phyloP scores from a whole-genome alignment of 257 asterid species.

The Avicennia marina region DNA sequence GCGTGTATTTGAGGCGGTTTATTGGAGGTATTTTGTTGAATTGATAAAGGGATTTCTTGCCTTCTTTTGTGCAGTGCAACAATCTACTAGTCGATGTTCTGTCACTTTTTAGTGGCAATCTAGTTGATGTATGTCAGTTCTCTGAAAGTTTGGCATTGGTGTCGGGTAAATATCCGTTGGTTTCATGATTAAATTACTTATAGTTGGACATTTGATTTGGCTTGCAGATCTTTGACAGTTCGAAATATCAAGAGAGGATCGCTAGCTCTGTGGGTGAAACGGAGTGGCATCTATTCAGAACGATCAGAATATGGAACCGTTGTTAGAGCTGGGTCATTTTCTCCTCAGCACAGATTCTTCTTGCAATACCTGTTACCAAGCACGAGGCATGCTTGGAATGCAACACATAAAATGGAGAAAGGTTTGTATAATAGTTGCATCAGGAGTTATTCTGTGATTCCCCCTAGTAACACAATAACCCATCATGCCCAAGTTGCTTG shows the following conservation, averaged over 20 bases:
- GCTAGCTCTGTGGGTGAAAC: conserved; percentile 20
- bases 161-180: neutral
- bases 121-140: neutral
- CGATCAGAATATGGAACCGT: conserved; percentile 32
- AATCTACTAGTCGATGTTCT: neutral
- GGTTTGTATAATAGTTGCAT: conserved; percentile 18
- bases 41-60: conserved; percentile 1
- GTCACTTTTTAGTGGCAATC: neutral
- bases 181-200: conserved; percentile 9
- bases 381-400: conserved; percentile 32
- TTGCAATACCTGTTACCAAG: conserved; percentile 26
- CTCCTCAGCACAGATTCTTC: conserved; percentile 36
- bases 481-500: conserved; percentile 55
- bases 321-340: conserved; percentile 27
- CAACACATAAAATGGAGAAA: conserved; percentile 25
- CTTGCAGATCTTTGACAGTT: conserved; percentile 43
- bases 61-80: neutral
- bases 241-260: conserved; percentile 33
- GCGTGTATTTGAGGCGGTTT: neutral
- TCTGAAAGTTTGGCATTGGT: neutral
- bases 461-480: conserved; percentile 31
- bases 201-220: conserved; percentile 3
- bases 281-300: conserved; percentile 12
- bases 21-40: neutral
- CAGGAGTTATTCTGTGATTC: conserved; percentile 34